Evolutionary conservation across 352 stramenopile genomes (phyloP).

Genomic region (Globisporangium radiosum): DNA sequence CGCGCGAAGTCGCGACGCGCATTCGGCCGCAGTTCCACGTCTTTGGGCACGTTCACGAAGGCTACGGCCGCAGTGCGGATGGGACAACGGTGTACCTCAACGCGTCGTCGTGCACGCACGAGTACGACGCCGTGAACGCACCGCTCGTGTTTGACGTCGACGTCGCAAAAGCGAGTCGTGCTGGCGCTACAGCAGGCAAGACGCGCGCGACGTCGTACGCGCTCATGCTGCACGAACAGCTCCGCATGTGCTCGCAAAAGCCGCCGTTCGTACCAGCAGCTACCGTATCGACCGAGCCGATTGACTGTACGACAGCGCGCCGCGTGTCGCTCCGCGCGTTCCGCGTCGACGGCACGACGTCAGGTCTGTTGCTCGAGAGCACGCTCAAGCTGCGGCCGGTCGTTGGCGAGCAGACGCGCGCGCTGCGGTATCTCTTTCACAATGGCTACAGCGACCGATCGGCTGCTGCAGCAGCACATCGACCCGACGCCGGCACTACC

Average conservation of each 20-base stretch:
- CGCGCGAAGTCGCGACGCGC: constrained; percentile 55
- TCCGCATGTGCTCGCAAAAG: constrained; percentile 60
- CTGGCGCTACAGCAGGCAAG: constrained; percentile 3
- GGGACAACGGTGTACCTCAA: constrained; percentile 85
- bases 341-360: constrained; percentile 58
- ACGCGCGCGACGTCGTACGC: constrained; percentile 24
- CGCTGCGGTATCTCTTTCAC: constrained; percentile 61
- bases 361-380: constrained; percentile 59
- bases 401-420: constrained; percentile 42
- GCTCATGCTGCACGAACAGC: constrained; percentile 54
- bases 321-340: constrained; percentile 39
- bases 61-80: constrained; percentile 64
- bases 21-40: constrained; percentile 76
- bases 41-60: constrained; percentile 90
- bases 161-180: constrained; percentile 1
- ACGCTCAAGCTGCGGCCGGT: constrained; percentile 64
- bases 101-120: constrained; percentile 67
- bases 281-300: constrained; percentile 4
- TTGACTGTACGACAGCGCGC: constrained; percentile 2
- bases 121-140: constrained; percentile 68
- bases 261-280: constrained; percentile 32
- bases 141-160: constrained; percentile 53
- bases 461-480: neutral
- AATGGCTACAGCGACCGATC: constrained; percentile 19
- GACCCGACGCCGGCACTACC: too few species aligned